These are phyloP conservation scores for Eragrostis tef DNA, from an alignment of 202 grass and related monocot genomes.

Conservation along the genomic window DNA sequence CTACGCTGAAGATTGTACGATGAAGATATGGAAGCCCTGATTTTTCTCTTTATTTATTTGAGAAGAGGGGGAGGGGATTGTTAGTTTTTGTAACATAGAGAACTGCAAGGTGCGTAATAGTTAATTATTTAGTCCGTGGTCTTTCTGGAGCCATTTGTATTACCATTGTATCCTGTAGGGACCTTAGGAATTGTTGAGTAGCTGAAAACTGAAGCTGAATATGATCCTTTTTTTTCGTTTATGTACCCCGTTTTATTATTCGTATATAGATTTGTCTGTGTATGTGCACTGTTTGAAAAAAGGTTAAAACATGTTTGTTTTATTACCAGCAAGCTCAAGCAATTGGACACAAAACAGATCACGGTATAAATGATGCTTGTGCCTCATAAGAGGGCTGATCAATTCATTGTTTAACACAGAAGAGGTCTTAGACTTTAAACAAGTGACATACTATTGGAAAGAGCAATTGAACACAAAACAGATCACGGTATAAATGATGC, in stretches of 20 bases:
- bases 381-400: neutral
- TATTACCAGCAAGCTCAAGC: neutral
- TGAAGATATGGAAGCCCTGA: conserved; percentile 99
- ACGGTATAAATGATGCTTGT: neutral
- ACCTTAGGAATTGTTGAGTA: neutral
- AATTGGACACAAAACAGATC: neutral
- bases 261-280: neutral
- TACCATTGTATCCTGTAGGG: conserved; percentile 28
- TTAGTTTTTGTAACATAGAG: conserved; percentile 35
- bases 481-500: neutral
- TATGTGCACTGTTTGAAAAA: neutral
- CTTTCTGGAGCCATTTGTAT: conserved; percentile 5
- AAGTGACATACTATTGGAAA: no score
- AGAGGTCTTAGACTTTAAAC: no score
- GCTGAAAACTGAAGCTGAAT: conserved; percentile 7
- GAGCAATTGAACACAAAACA: neutral
- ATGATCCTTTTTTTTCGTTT: neutral
- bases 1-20: conserved; percentile 80
- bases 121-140: neutral
- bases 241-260: neutral
- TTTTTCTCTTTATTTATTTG: neutral
- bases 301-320: neutral
- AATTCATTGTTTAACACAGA: neutral
- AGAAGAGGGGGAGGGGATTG: neutral
- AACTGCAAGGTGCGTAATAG: conserved; percentile 20